Conservation (phyloP, 257 asterid species). For the Prunella vulgaris region DNA sequence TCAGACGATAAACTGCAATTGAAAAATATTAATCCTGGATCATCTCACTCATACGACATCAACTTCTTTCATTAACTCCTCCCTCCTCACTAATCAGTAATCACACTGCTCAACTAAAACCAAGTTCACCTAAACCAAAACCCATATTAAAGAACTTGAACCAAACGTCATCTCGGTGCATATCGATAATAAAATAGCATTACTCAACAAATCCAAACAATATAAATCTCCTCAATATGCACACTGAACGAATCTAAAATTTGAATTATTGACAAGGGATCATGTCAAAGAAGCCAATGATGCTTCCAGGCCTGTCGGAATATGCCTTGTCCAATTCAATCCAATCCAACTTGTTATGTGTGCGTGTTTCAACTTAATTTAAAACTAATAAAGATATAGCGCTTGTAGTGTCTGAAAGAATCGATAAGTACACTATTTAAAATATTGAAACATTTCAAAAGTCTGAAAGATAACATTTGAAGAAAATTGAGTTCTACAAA, state of each 20-base stretch:
- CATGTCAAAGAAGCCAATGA: not conserved
- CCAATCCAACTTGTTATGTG: not conserved
- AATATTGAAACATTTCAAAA: slow-evolving; percentile 2
- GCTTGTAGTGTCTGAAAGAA: not conserved
- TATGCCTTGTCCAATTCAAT: not conserved
- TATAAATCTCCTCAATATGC: too few relatives aligned
- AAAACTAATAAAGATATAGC: not conserved
- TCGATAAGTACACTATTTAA: not conserved
- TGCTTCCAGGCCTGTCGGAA: not conserved
- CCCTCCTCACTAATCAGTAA: too few relatives aligned
- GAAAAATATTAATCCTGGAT: too few relatives aligned
- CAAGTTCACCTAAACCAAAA: too few relatives aligned
- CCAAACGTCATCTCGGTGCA: too few relatives aligned
- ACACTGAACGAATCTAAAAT: not conserved
- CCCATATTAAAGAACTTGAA: too few relatives aligned
- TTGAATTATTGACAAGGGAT: not conserved
- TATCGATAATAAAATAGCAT: too few relatives aligned
- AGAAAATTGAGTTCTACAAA: slow-evolving; percentile 6
- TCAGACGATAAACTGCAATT: too few relatives aligned
- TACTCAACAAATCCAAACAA: too few relatives aligned
- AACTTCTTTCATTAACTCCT: too few relatives aligned
- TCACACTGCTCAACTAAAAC: too few relatives aligned
- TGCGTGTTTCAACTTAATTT: not conserved
- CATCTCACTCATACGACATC: too few relatives aligned
- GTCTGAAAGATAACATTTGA: not conserved